Evolutionary conservation across 2,329 filamentous ascomycete genomes (phyloP).

Genomic region (Talaromyces funiculosus): DNA sequence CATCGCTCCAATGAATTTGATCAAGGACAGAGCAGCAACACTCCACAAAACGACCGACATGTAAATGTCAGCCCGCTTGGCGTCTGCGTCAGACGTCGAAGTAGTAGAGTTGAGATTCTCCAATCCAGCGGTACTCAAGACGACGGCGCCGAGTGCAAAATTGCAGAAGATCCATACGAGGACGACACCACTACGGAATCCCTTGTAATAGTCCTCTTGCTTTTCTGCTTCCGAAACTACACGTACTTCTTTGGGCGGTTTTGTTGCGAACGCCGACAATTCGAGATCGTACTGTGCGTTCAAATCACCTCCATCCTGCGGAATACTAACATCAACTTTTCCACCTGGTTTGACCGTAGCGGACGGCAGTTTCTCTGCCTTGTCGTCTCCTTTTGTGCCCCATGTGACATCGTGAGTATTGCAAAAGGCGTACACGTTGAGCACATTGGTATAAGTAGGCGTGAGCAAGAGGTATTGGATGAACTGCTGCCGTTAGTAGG

Average conservation of each 20-base stretch:
- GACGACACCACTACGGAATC: slow-evolving; percentile 86
- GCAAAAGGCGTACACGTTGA: slow-evolving; percentile 96
- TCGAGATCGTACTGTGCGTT: slow-evolving; percentile 93
- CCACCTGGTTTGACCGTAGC: slow-evolving; percentile 89
- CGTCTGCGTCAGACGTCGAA: slow-evolving; percentile 40
- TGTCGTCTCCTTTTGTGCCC: slow-evolving; percentile 98
- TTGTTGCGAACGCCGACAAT: slow-evolving; percentile 64
- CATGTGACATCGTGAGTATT: slow-evolving; percentile 97
- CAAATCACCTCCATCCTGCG: slow-evolving; percentile 86
- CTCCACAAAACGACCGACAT: slow-evolving; percentile 83
- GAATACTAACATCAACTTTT: slow-evolving; percentile 82
- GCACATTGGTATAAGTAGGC: slow-evolving; percentile 94
- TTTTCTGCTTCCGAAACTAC: slow-evolving; percentile 57
- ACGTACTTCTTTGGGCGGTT: slow-evolving; percentile 63
- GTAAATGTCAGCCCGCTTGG: slow-evolving; percentile 68
- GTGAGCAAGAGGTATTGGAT: slow-evolving; percentile 91
- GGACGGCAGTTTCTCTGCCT: slow-evolving; percentile 80
- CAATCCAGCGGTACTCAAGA: slow-evolving; percentile 78
- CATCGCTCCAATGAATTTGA: slow-evolving; percentile 80
- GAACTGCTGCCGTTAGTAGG: slow-evolving; percentile 47
- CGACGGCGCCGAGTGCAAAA: slow-evolving; percentile 77
- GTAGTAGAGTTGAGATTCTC: slow-evolving; percentile 54
- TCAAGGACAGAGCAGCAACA: slow-evolving; percentile 74
- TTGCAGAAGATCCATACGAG: slow-evolving; percentile 96
- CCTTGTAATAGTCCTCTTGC: slow-evolving; percentile 98